Conservation (phyloP, 345 rosid genomes). For the Noccaea bulbosa region DNA sequence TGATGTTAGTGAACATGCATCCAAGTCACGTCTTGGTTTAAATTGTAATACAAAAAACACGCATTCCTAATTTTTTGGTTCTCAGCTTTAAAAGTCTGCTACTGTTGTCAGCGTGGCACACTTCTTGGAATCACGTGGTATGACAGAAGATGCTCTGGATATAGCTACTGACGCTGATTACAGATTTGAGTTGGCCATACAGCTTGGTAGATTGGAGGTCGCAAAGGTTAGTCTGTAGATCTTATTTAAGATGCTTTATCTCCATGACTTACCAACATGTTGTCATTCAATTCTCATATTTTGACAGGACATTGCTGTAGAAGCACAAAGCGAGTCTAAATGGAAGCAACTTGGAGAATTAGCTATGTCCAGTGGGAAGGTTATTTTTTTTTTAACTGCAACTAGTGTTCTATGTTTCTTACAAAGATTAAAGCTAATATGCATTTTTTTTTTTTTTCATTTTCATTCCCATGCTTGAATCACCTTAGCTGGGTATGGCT, state of each 20-base stretch:
- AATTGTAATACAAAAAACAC: not conserved
- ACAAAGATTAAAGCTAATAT: constrained; percentile 26
- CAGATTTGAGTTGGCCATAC: constrained; percentile 85
- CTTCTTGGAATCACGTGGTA: constrained; percentile 90
- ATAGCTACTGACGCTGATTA: constrained; percentile 89
- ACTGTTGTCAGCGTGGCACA: constrained; percentile 70
- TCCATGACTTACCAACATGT: constrained; percentile 2
- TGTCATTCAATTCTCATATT: constrained; percentile 23
- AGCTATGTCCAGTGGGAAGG: constrained; percentile 90
- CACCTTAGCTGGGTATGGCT: constrained; percentile 88
- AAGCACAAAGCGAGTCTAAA: constrained; percentile 78
- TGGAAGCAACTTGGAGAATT: constrained; percentile 94
- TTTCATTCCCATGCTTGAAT: constrained; percentile 32
- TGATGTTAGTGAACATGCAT: constrained; percentile 25
- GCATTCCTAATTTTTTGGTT: constrained; percentile 14
- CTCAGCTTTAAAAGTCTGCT: constrained; percentile 31
- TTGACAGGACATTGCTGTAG: constrained; percentile 71
- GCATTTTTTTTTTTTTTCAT: constrained; percentile 11
- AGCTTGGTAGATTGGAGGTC: constrained; percentile 76
- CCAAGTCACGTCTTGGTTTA: constrained; percentile 3
- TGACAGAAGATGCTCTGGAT: constrained; percentile 83
- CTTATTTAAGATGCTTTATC: constrained; percentile 13
- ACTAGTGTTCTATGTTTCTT: constrained; percentile 20
- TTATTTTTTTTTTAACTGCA: constrained; percentile 30
- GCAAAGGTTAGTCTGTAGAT: constrained; percentile 61